Evolutionary conservation across 352 stramenopile genomes (phyloP).

Genomic region (Peronospora belbahrii): DNA sequence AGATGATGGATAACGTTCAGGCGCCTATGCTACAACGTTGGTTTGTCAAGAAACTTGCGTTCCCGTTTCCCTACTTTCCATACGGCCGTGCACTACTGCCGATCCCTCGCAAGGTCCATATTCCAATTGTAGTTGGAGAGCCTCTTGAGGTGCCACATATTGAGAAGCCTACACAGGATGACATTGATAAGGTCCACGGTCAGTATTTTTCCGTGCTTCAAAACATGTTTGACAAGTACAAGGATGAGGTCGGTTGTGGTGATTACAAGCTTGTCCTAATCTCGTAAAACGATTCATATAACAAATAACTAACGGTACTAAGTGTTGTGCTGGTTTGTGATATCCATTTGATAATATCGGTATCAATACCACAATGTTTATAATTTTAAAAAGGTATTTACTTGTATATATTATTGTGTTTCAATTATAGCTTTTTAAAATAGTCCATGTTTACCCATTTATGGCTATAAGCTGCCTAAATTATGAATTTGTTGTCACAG

Average conservation of each 20-base stretch:
- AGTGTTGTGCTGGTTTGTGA: no score
- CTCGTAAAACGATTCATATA: neutral
- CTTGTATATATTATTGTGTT: no score
- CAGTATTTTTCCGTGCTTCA: conserved; percentile 52
- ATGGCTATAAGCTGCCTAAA: no score
- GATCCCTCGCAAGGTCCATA: conserved; percentile 55
- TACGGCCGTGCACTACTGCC: conserved; percentile 60
- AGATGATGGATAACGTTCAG: conserved; percentile 79
- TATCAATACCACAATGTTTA: no score
- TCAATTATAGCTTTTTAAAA: no score
- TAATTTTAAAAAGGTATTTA: no score
- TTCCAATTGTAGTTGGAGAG: conserved; percentile 57
- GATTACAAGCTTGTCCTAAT: conserved; percentile 75
- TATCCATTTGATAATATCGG: no score
- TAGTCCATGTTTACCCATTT: no score
- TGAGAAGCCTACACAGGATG: conserved; percentile 33
- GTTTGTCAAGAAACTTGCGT: conserved; percentile 71
- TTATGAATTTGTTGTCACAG: no score
- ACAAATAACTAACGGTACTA: neutral
- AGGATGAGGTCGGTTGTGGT: conserved; percentile 58
- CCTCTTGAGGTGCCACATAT: conserved; percentile 48
- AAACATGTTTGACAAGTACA: conserved; percentile 64
- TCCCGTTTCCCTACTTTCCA: conserved; percentile 75
- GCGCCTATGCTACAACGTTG: conserved; percentile 63
- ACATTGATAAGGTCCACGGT: conserved; percentile 56